phyloP scores from a whole-genome alignment of 352 stramenopile species.

The Pythium guiyangense region DNA sequence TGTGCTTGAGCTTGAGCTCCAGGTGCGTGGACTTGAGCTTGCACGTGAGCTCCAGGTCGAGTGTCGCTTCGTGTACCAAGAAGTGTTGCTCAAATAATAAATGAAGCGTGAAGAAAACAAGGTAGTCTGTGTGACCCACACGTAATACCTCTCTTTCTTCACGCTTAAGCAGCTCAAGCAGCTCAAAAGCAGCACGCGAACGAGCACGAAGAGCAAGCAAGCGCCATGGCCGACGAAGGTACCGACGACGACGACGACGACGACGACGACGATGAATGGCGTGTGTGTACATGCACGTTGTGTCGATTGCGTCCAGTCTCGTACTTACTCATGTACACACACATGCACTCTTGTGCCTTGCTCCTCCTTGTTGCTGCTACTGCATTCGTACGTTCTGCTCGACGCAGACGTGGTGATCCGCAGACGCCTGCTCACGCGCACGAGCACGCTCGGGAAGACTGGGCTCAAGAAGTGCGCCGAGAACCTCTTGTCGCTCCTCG shows the following conservation, averaged over 20 bases:
- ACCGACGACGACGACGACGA: background rate
- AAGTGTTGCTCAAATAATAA: too few relatives aligned
- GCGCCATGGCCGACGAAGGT: conserved; percentile 61
- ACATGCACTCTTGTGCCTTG: too few relatives aligned
- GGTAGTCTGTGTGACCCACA: too few relatives aligned
- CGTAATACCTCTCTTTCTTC: background rate
- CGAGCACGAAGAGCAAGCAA: conserved; percentile 2
- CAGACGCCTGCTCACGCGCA: conserved; percentile 69
- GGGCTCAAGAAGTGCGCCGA: conserved; percentile 80
- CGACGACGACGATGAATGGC: too few relatives aligned
- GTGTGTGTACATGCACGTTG: background rate
- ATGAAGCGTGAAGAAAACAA: too few relatives aligned
- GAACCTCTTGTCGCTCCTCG: conserved; percentile 57
- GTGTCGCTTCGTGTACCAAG: background rate
- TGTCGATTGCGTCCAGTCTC: background rate
- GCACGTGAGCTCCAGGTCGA: too few relatives aligned
- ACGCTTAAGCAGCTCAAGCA: background rate
- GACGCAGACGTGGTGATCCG: conserved; percentile 60
- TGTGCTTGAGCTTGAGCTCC: too few relatives aligned
- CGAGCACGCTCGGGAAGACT: conserved; percentile 74
- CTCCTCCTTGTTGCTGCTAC: background rate
- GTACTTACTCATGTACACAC: background rate
- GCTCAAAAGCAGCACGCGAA: too few relatives aligned
- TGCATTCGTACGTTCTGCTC: background rate
- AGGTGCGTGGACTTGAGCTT: too few relatives aligned